These are phyloP conservation scores for Haematococcus lacustris DNA, from an alignment of 139 green algal genomes.

Conservation along the genomic window DNA sequence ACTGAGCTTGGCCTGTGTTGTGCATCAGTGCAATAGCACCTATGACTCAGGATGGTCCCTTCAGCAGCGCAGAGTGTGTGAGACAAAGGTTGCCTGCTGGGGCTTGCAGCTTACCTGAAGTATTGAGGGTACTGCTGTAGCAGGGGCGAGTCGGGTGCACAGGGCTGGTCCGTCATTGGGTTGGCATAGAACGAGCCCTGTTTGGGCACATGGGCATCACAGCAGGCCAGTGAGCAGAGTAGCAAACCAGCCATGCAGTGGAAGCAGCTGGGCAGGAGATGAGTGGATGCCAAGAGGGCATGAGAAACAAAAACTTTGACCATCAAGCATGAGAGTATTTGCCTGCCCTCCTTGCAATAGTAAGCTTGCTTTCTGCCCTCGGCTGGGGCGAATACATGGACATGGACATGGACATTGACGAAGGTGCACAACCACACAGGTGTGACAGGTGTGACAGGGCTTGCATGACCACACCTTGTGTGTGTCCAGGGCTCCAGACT, in stretches of 20 bases:
- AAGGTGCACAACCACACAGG: neutral
- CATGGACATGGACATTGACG: constrained; percentile 1
- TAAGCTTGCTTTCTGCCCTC: neutral
- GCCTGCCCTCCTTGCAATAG: neutral
- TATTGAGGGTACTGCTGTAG: neutral
- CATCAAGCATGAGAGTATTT: neutral
- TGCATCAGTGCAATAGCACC: too few species aligned
- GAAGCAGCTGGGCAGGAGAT: too few species aligned
- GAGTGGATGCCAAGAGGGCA: too few species aligned
- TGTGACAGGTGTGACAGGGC: neutral
- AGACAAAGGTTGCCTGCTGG: too few species aligned
- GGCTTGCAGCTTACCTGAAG: too few species aligned
- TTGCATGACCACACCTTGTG: constrained; percentile 24
- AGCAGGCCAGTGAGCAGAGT: too few species aligned
- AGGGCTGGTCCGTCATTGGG: constrained; percentile 24
- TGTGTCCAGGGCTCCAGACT: constrained; percentile 40
- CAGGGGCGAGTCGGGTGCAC: neutral
- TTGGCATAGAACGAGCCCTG: constrained; percentile 72
- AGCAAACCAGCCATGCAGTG: too few species aligned
- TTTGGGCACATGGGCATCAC: constrained; percentile 28
- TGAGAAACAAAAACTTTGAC: neutral
- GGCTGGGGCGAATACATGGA: neutral
- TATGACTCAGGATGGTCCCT: too few species aligned
- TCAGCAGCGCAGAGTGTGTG: too few species aligned
- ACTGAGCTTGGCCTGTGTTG: too few species aligned